Percentiles rank a stretch among this genome's conserved stretches.
These are phyloP conservation scores for Kluyveromyces marxianus DNA, from an alignment of 1,139 yeast species.

Conservation along the genomic window DNA sequence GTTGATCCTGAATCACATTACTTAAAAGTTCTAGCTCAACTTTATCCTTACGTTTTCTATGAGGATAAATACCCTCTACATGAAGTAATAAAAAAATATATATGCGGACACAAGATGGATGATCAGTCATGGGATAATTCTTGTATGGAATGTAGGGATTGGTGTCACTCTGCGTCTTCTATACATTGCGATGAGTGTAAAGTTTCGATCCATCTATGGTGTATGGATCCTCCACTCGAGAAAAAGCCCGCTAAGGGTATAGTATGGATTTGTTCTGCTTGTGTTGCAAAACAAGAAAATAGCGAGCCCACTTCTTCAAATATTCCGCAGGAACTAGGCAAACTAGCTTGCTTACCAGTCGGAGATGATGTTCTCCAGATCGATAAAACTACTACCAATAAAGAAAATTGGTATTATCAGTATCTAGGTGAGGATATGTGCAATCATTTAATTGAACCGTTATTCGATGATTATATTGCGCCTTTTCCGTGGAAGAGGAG, in stretches of 20 bases:
- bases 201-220: conserved; percentile 65
- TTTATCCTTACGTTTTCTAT: conserved; percentile 68
- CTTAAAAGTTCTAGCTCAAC: conserved; percentile 53
- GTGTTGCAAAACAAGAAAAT: conserved; percentile 43
- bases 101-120: conserved; percentile 8
- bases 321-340: conserved; percentile 1
- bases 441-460: conserved; percentile 16
- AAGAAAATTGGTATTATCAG: conserved; percentile 24
- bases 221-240: conserved; percentile 78
- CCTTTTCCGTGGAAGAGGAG: conserved; percentile 27
- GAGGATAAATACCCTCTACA: conserved; percentile 38
- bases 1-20: conserved; percentile 38
- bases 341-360: conserved; percentile 5
- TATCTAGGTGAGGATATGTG: conserved; percentile 25
- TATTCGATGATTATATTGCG: conserved; percentile 14
- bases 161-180: conserved; percentile 74
- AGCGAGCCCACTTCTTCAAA: conserved; percentile 10
- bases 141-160: conserved; percentile 72
- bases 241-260: conserved; percentile 82
- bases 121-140: conserved; percentile 32
- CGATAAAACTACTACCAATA: conserved; percentile 1
- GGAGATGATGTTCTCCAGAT: background rate
- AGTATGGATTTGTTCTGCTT: conserved; percentile 86
- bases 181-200: conserved; percentile 79
- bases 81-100: conserved; percentile 20